Evolutionary conservation across 2,329 filamentous ascomycete species (phyloP).

Genomic region (Diaporthe australafricana): DNA sequence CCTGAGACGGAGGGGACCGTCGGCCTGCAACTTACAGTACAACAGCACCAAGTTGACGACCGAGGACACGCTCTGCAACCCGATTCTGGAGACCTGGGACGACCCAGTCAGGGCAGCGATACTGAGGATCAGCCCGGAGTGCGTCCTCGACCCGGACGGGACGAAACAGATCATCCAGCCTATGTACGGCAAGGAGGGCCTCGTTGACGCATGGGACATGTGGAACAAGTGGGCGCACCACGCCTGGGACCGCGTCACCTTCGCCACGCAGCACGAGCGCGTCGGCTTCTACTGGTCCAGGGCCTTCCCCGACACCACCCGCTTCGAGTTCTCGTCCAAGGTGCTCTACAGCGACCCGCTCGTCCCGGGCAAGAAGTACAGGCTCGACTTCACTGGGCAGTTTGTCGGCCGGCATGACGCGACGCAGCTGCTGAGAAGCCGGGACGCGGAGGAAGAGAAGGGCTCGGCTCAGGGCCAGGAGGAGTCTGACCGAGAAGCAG

Average conservation of each 20-base stretch:
- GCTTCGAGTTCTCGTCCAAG: background rate
- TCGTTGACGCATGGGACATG: background rate
- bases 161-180: background rate
- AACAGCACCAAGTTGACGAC: background rate
- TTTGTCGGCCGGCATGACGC: conserved; percentile 7
- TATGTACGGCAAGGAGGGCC: conserved; percentile 5
- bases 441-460: background rate
- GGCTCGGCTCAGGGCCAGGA: background rate
- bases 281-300: conserved; percentile 12
- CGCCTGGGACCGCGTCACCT: background rate
- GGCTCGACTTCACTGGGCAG: background rate
- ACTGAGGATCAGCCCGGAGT: background rate
- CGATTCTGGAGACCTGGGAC: background rate
- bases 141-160: background rate
- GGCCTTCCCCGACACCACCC: background rate
- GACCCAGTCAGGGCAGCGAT: conserved; percentile 6
- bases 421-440: background rate
- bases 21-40: background rate
- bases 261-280: background rate
- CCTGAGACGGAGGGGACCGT: background rate
- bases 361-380: background rate
- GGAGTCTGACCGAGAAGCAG: background rate
- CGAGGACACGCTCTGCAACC: background rate
- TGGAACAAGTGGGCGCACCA: background rate
- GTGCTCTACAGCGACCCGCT: conserved; percentile 1